phyloP scores from a whole-genome alignment of 2,329 filamentous ascomycete genomes.

The Leptographium lundbergii region DNA sequence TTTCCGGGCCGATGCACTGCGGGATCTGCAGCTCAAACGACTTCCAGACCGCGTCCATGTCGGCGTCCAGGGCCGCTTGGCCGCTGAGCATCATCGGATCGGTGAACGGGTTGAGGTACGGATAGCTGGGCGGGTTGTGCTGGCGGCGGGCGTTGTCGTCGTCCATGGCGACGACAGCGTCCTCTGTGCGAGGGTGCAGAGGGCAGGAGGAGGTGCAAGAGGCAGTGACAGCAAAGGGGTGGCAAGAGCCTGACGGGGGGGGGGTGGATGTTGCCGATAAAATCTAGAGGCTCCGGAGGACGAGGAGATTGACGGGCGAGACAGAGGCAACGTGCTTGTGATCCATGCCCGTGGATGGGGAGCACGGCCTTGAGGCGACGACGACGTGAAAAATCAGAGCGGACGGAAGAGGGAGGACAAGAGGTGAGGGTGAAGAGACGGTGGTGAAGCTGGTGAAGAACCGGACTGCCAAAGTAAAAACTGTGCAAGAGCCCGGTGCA shows the following conservation, averaged over 20 bases:
- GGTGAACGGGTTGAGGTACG: conserved; percentile 4
- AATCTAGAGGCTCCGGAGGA: background rate
- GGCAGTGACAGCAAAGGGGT: no score
- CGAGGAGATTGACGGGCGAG: background rate
- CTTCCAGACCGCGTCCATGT: conserved; percentile 10
- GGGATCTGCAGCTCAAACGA: conserved; percentile 9
- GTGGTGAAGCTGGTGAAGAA: background rate
- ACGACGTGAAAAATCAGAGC: background rate
- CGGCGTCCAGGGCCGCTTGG: conserved; percentile 2
- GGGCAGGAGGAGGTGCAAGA: no score
- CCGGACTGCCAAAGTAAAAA: background rate
- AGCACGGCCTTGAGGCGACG: background rate
- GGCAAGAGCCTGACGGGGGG: no score
- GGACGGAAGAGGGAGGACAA: background rate
- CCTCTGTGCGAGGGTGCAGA: background rate
- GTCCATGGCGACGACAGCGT: conserved; percentile 4
- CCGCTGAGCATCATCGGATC: conserved; percentile 4
- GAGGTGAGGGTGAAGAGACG: background rate
- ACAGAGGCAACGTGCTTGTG: background rate
- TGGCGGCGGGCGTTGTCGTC: conserved; percentile 5
- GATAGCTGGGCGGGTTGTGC: conserved; percentile 5
- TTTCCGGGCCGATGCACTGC: conserved; percentile 8
- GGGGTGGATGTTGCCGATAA: background rate
- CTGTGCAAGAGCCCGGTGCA: background rate
- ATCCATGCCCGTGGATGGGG: background rate